Evolutionary conservation across 148 eudicot species (phyloP).

Genomic region (Vaccinium corymbosum): DNA sequence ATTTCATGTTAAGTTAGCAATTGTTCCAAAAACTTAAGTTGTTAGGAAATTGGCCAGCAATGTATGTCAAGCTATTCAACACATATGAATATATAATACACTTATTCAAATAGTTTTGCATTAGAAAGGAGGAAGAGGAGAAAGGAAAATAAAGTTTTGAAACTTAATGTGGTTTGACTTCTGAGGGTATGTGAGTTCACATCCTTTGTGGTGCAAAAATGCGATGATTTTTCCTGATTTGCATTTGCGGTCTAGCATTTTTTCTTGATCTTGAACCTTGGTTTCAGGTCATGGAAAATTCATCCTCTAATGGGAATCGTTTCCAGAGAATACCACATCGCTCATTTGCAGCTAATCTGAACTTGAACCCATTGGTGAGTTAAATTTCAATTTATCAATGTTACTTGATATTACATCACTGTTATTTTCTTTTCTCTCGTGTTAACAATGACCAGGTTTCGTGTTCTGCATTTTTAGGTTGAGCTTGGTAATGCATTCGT

Average conservation of each 20-base stretch:
- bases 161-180: not conserved
- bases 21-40: not conserved
- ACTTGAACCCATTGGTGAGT: slow-evolving; percentile 18
- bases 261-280: not conserved
- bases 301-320: slow-evolving; percentile 58
- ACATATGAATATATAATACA: not conserved
- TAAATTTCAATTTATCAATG: not conserved
- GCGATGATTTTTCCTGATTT: not conserved
- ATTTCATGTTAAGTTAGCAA: not conserved
- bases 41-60: not conserved
- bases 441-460: not conserved
- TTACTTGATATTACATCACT: not conserved
- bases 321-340: slow-evolving; percentile 71
- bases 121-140: slow-evolving; percentile 5
- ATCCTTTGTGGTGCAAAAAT: not conserved
- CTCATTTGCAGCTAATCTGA: slow-evolving; percentile 52
- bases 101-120: not conserved
- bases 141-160: not conserved
- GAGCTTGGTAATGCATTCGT: not conserved
- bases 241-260: not conserved
- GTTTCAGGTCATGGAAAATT: slow-evolving; percentile 51
- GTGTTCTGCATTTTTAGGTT: not conserved
- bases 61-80: not conserved
- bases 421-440: not conserved
- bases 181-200: not conserved